These are phyloP conservation scores for Alternaria sp. DNA, from an alignment of 2,329 filamentous ascomycete genomes.

Conservation along the genomic window DNA sequence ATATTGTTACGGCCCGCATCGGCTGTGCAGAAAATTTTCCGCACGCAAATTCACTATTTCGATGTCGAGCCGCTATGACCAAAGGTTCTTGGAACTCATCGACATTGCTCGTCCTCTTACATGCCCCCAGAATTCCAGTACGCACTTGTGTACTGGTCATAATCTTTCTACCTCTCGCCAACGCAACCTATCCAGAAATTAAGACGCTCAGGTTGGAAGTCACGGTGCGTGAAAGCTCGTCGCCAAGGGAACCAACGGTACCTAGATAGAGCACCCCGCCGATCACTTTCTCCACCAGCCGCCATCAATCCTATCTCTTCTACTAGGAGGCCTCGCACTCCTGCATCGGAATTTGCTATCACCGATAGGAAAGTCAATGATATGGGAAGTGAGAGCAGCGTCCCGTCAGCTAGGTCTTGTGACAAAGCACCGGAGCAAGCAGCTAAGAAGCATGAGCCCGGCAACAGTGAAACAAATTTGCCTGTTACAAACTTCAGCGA, in stretches of 20 bases:
- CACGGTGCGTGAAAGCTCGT: neutral
- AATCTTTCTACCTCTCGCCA: neutral
- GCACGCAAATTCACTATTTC: neutral
- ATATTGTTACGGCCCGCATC: neutral
- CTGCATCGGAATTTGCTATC: neutral
- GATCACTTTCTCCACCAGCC: too few relatives aligned
- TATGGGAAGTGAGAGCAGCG: neutral
- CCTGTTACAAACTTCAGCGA: neutral
- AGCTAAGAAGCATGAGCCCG: neutral
- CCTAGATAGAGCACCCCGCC: neutral
- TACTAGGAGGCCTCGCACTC: neutral
- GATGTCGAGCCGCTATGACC: neutral
- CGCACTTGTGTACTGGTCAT: neutral
- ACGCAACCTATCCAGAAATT: too few relatives aligned
- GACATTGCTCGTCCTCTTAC: neutral
- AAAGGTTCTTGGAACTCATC: fast-evolving
- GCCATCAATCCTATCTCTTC: too few relatives aligned
- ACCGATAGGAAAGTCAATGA: neutral
- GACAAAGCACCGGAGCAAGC: neutral
- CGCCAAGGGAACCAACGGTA: neutral
- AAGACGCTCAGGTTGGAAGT: neutral
- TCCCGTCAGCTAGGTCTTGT: neutral
- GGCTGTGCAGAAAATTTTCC: neutral
- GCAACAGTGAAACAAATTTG: neutral
- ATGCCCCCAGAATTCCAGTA: neutral